Base-by-base conservation (phyloP, 345 rosid genomes). In the Stellera chamaejasme region DNA sequence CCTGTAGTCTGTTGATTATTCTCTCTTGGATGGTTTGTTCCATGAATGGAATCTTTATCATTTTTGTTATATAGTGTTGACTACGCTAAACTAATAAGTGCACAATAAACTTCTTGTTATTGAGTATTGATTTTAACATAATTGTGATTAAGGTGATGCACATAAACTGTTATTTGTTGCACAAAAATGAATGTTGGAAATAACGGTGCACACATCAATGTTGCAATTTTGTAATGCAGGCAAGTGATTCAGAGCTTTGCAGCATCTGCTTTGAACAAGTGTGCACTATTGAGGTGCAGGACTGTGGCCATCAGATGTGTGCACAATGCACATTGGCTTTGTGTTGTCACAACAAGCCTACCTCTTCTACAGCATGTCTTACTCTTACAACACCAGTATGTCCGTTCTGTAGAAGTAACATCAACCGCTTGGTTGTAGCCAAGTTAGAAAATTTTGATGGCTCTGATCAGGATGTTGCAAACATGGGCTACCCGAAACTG, bases 271-370 rank as follows among this genome's bases (percentile, higher is more conserved):
- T 90, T 59, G 99, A 94, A 77, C 97, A 90, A 55, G 81, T 77
- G 11, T 93, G 99, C 59, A 87, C 92, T 3, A 87, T 93, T 36
- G 97, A 90, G 80, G 97, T 93, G 3, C 82, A 85, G 61, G 76
- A 69, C 67, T 93, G 97, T 10, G 90, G 97, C 44, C 99, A 93
- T 69, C 99, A 87, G 70, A 85, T 93, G 97, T 93, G 97, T 63
- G 99, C 99, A 43, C 92, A 82, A 44, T 93, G 99, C 80, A 90
- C 92, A 1, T 76, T 93, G n/a, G 89, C 97, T 52, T 79, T 90
- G 10, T 93, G 99, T 65, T 93, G 99, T 70, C 95, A 93, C 72
- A 90, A 87, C 78, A 93, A 93, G 68, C 99, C 99, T 0, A 87
- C 87, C 80, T 97, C 99, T 12, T 75, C 95, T 25, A 90, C 88